Evolutionary conservation across 2,329 filamentous ascomycete genomes (phyloP).

Genomic region (Monosporascus sp.): DNA sequence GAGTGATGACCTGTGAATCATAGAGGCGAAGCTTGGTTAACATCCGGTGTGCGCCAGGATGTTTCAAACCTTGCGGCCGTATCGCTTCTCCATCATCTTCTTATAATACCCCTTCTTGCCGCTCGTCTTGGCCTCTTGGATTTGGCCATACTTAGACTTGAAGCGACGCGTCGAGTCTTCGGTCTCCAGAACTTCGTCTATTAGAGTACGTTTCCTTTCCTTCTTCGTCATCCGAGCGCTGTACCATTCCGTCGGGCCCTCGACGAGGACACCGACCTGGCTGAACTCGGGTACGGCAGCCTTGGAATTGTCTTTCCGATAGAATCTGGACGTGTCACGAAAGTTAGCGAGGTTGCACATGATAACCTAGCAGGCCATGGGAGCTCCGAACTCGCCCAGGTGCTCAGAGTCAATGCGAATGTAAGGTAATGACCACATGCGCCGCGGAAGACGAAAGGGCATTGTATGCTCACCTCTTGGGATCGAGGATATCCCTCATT

Average conservation of each 20-base stretch:
- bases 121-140: conserved; percentile 75
- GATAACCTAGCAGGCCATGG: too few relatives aligned
- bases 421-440: too few relatives aligned
- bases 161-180: conserved; percentile 66
- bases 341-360: neutral
- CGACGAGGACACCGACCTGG: conserved; percentile 76
- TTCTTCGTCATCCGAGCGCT: conserved; percentile 76
- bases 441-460: neutral
- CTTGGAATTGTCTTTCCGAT: conserved; percentile 78
- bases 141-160: conserved; percentile 79
- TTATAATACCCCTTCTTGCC: conserved; percentile 91
- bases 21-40: neutral
- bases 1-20: neutral
- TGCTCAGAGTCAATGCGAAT: too few relatives aligned
- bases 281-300: conserved; percentile 68
- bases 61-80: conserved; percentile 23
- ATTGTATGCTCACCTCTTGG: conserved; percentile 47
- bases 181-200: conserved; percentile 73
- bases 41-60: conserved; percentile 30
- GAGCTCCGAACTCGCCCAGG: too few relatives aligned
- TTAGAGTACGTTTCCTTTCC: conserved; percentile 79
- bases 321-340: conserved; percentile 44
- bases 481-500: conserved; percentile 83
- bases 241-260: conserved; percentile 84
- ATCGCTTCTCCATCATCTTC: conserved; percentile 51